Evolutionary conservation across 495 filamentous ascomycete genomes (phyloP).

Genomic region (Amniculicola lignicola): DNA sequence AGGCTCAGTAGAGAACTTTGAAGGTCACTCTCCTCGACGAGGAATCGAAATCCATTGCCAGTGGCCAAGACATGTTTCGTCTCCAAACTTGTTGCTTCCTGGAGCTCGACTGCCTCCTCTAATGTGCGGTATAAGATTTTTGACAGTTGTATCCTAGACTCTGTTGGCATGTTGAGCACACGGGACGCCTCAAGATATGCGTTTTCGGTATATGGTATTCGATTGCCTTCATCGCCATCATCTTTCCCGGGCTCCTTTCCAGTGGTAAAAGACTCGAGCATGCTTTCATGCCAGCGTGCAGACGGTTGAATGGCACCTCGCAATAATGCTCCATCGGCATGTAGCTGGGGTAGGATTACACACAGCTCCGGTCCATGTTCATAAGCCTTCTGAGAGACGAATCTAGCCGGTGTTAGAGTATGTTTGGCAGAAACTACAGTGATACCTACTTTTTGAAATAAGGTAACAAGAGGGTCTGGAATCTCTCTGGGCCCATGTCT

Average conservation of each 20-base stretch:
- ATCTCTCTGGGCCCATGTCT: constrained; percentile 69
- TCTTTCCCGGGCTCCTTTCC: constrained; percentile 1
- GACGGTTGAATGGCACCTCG: constrained; percentile 8
- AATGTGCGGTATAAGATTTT: constrained; percentile 1
- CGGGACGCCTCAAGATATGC: neutral
- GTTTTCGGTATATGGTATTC: constrained; percentile 13
- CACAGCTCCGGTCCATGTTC: constrained; percentile 21
- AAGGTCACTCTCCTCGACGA: constrained; percentile 11
- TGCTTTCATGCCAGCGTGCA: constrained; percentile 8
- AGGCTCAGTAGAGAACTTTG: neutral
- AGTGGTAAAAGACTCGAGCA: constrained; percentile 9
- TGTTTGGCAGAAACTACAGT: neutral
- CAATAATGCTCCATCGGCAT: neutral
- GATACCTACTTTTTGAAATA: constrained; percentile 71
- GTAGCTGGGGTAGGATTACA: constrained; percentile 18
- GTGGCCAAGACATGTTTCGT: constrained; percentile 16
- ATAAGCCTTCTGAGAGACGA: constrained; percentile 32
- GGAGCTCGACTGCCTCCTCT: neutral
- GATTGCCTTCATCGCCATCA: neutral
- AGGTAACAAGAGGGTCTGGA: constrained; percentile 70
- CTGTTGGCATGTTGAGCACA: neutral
- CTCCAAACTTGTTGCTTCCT: neutral
- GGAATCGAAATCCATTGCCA: constrained; percentile 25
- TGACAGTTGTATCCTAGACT: too few species aligned
- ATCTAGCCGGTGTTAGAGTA: constrained; percentile 20